Evolutionary conservation across 2,329 filamentous ascomycete species (phyloP).

Genomic region (Scedosporium minutisporum): DNA sequence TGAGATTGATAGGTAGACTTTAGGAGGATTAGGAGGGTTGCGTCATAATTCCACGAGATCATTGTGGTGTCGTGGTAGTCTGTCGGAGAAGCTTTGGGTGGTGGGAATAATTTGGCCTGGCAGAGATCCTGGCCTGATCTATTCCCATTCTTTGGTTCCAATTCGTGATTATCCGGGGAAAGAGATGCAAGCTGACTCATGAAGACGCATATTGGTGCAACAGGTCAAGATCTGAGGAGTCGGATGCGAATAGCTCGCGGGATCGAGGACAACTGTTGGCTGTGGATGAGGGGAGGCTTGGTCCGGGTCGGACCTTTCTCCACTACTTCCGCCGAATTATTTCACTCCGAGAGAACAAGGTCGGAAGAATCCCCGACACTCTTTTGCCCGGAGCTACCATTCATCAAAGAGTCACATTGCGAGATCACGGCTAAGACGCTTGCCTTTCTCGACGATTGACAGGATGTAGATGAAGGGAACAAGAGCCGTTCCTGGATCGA

Average conservation of each 20-base stretch:
- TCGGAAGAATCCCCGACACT: neutral
- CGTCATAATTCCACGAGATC: too few species aligned
- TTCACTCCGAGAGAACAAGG: neutral
- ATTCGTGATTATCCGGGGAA: too few species aligned
- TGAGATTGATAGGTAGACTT: too few species aligned
- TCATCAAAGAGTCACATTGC: neutral
- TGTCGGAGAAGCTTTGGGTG: neutral
- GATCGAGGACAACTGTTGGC: neutral
- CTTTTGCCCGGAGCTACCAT: neutral
- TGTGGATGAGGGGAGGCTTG: too few species aligned
- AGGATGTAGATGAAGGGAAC: neutral
- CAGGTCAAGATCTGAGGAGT: too few species aligned
- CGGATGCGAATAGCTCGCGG: too few species aligned
- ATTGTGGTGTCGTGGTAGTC: neutral
- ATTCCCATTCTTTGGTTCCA: too few species aligned
- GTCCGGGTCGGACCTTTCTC: neutral
- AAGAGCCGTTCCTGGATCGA: neutral
- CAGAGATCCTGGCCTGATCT: neutral
- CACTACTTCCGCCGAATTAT: neutral
- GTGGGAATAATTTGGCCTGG: neutral
- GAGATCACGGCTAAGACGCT: neutral
- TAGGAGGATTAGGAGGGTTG: neutral
- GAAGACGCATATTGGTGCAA: too few species aligned
- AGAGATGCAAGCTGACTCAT: too few species aligned
- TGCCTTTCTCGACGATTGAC: neutral